phyloP scores from a whole-genome alignment of 2,329 filamentous ascomycete species.

The Metarhizium guizhouense region DNA sequence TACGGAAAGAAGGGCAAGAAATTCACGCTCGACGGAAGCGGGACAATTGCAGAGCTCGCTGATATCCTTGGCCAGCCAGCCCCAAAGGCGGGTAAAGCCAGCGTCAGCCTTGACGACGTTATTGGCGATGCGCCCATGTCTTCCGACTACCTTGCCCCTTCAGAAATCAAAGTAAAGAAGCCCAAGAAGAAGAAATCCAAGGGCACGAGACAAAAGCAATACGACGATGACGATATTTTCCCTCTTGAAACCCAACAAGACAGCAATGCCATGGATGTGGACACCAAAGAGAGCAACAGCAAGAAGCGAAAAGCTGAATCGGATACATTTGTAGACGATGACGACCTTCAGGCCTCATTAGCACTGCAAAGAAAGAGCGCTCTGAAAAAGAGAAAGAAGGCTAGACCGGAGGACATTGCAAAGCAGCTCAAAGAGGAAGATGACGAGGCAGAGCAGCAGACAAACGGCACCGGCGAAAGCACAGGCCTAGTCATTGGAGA shows the following conservation, averaged over 20 bases:
- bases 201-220: slow-evolving; percentile 58
- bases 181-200: slow-evolving; percentile 89
- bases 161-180: slow-evolving; percentile 88
- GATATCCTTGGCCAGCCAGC: slow-evolving; percentile 44
- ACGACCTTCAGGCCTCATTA: slow-evolving; percentile 80
- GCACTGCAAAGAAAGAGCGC: slow-evolving; percentile 75
- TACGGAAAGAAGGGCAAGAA: slow-evolving; percentile 79
- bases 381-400: slow-evolving; percentile 85
- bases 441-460: slow-evolving; percentile 37
- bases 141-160: slow-evolving; percentile 83
- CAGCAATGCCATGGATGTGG: slow-evolving; percentile 65
- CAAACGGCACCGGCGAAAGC: slow-evolving; percentile 26
- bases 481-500: slow-evolving; percentile 85
- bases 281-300: slow-evolving; percentile 40
- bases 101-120: slow-evolving; percentile 75
- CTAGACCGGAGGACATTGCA: slow-evolving; percentile 78
- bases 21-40: slow-evolving; percentile 78
- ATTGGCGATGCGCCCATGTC: slow-evolving; percentile 32
- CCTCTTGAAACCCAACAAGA: slow-evolving; percentile 29
- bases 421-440: slow-evolving; percentile 64
- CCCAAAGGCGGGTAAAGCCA: slow-evolving; percentile 54
- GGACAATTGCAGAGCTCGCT: slow-evolving; percentile 56
- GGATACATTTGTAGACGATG: slow-evolving; percentile 74
- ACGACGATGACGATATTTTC: slow-evolving; percentile 55
- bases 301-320: slow-evolving; percentile 60